Percentiles rank a stretch among this genome's conserved stretches.
Conservation (phyloP, 768 basidiomycete species). For the Grammothele lineata region DNA sequence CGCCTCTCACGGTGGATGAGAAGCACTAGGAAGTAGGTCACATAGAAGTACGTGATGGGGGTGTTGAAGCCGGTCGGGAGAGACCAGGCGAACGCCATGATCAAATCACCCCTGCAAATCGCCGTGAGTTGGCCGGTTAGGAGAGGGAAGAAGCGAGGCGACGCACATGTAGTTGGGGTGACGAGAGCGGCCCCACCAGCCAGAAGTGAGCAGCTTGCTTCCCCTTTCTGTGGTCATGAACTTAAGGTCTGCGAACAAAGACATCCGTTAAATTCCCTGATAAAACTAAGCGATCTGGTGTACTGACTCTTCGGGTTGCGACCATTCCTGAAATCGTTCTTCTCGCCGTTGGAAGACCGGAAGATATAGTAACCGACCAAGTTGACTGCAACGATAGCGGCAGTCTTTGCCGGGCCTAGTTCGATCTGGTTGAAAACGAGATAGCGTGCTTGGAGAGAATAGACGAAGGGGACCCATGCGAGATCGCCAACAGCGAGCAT, state of each 20-base stretch:
- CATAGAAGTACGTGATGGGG: conserved; percentile 95
- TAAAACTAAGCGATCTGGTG: neutral
- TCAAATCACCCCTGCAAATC: conserved; percentile 79
- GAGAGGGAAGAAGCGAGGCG: no score
- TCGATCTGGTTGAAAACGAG: conserved; percentile 86
- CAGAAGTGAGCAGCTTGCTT: conserved; percentile 86
- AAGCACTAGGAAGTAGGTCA: conserved; percentile 81
- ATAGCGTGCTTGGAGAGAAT: conserved; percentile 91
- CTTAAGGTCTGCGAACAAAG: conserved; percentile 51
- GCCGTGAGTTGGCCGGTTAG: conserved; percentile 2
- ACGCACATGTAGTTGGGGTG: conserved; percentile 91
- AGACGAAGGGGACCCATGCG: conserved; percentile 91
- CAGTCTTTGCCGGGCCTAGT: conserved; percentile 57
- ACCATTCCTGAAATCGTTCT: conserved; percentile 93
- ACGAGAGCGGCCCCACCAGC: conserved; percentile 95
- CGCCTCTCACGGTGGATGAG: conserved; percentile 87
- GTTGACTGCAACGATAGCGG: conserved; percentile 60
- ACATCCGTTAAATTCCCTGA: neutral
- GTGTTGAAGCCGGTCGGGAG: conserved; percentile 89
- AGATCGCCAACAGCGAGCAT: conserved; percentile 96
- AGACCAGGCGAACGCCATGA: conserved; percentile 93
- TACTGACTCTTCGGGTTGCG: conserved; percentile 83
- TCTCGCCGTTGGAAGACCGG: conserved; percentile 83
- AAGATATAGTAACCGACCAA: conserved; percentile 87
- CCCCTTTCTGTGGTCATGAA: conserved; percentile 82